A percentile compares a stretch with the other conserved stretches of the same genome.
These are phyloP conservation scores for Mycena amicta DNA, from an alignment of 768 basidiomycete genomes.

Conservation along the genomic window DNA sequence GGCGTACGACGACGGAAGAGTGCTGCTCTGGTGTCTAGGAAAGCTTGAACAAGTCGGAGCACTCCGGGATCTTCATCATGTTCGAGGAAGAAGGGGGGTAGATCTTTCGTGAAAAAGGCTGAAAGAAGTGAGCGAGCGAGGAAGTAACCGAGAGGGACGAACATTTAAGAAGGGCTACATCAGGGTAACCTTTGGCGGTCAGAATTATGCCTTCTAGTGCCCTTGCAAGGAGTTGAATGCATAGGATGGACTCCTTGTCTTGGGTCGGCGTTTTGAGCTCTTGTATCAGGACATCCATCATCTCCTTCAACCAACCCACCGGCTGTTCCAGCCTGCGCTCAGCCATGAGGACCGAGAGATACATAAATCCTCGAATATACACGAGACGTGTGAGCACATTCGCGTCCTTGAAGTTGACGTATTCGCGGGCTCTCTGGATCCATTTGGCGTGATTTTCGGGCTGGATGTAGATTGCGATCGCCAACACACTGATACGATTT, in stretches of 20 bases:
- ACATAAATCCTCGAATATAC: slow-evolving; percentile 75
- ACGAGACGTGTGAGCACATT: slow-evolving; percentile 66
- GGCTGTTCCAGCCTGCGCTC: slow-evolving; percentile 56
- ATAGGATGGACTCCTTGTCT: slow-evolving; percentile 13
- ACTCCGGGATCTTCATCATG: background rate
- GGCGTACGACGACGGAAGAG: slow-evolving; percentile 54
- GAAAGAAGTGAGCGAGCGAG: background rate
- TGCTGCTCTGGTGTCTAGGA: slow-evolving; percentile 57
- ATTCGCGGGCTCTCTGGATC: slow-evolving; percentile 65
- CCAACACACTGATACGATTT: slow-evolving; percentile 78
- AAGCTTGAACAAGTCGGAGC: slow-evolving; percentile 50
- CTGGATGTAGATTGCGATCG: slow-evolving; percentile 71
- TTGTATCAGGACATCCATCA: slow-evolving; percentile 52
- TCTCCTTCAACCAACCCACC: slow-evolving; percentile 65
- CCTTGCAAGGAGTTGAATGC: slow-evolving; percentile 7
- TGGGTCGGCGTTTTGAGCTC: slow-evolving; percentile 49
- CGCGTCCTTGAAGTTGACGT: slow-evolving; percentile 67
- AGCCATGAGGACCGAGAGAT: slow-evolving; percentile 63
- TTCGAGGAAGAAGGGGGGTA: background rate
- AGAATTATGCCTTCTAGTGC: slow-evolving; percentile 11
- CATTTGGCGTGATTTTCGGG: slow-evolving; percentile 49
- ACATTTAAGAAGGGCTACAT: background rate
- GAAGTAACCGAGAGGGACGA: background rate
- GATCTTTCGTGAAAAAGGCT: background rate
- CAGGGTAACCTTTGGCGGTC: background rate